Conservation (phyloP, 1,284 basidiomycete species). For the Termitomyces sp. region DNA sequence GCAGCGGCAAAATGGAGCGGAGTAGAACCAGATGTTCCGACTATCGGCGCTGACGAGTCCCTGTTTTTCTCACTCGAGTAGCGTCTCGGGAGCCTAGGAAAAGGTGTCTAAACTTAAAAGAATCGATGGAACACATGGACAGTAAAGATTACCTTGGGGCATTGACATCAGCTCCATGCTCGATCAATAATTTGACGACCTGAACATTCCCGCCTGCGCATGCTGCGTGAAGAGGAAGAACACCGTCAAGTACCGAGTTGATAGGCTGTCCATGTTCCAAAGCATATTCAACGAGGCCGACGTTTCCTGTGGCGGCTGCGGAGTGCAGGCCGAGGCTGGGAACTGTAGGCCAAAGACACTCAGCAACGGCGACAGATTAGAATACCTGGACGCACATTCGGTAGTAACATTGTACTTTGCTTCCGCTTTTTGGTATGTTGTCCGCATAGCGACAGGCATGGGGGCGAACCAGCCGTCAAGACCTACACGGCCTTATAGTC, state of each 20-base stretch:
- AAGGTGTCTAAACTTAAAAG: constrained; percentile 7
- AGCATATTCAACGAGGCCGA: constrained; percentile 84
- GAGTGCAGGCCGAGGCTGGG: constrained; percentile 84
- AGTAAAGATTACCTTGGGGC: constrained; percentile 60
- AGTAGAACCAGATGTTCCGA: constrained; percentile 81
- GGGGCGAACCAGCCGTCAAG: constrained; percentile 15
- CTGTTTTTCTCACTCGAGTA: constrained; percentile 73
- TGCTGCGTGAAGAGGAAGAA: constrained; percentile 88
- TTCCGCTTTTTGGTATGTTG: constrained; percentile 45
- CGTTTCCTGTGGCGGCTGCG: constrained; percentile 84
- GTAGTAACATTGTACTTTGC: constrained; percentile 76
- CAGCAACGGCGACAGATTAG: constrained; percentile 9
- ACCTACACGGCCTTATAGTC: constrained; percentile 12
- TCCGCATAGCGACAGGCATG: constrained; percentile 36
- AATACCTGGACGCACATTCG: constrained; percentile 53
- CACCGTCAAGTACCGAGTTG: constrained; percentile 88
- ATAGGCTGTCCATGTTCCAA: constrained; percentile 90
- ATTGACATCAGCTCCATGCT: constrained; percentile 90
- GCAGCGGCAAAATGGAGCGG: constrained; percentile 94
- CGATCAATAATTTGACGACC: constrained; percentile 82
- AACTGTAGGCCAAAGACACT: constrained; percentile 39
- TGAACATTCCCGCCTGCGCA: constrained; percentile 82
- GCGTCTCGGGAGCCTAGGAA: constrained; percentile 63
- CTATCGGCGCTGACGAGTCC: constrained; percentile 58
- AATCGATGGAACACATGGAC: constrained; percentile 2